These are phyloP conservation scores for Filobasidium floriforme DNA, from an alignment of 768 basidiomycete genomes.

Conservation along the genomic window DNA sequence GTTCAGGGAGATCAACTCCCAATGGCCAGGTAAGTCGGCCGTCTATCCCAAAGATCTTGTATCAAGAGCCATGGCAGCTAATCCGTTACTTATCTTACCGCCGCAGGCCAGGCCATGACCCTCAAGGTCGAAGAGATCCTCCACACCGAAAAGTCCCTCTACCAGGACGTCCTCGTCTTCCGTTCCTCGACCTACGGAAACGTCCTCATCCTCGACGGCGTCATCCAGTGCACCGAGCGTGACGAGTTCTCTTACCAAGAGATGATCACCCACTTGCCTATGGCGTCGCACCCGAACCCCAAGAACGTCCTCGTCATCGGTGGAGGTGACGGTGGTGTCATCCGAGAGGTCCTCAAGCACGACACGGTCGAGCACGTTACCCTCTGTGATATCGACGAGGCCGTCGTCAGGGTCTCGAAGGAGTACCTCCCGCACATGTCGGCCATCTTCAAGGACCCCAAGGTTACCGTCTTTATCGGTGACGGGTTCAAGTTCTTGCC, in stretches of 20 bases:
- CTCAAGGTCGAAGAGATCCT: constrained; percentile 91
- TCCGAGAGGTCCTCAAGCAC: constrained; percentile 94
- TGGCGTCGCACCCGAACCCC: constrained; percentile 91
- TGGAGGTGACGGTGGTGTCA: constrained; percentile 95
- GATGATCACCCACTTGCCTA: constrained; percentile 97
- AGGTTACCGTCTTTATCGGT: constrained; percentile 73
- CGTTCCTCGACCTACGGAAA: constrained; percentile 95
- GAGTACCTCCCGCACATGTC: constrained; percentile 91
- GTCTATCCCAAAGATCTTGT: background rate
- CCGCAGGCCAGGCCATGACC: constrained; percentile 71
- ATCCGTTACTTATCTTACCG: constrained; percentile 14
- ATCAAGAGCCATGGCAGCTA: background rate
- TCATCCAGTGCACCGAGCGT: constrained; percentile 92
- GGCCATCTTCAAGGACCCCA: constrained; percentile 64
- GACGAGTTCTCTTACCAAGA: constrained; percentile 99
- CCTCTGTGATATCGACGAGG: constrained; percentile 97
- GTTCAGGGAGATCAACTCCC: constrained; percentile 89
- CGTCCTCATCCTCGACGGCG: constrained; percentile 88
- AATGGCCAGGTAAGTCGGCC: constrained; percentile 61
- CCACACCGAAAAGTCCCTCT: constrained; percentile 84
- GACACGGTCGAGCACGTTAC: constrained; percentile 81
- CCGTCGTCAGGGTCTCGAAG: constrained; percentile 91
- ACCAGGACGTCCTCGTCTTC: constrained; percentile 96
- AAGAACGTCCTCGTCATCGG: constrained; percentile 94
- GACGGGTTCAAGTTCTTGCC: constrained; percentile 96